These are phyloP conservation scores for Saksenaea oblongispora DNA, from an alignment of 371 early-diverging fungal species.

Conservation along the genomic window DNA sequence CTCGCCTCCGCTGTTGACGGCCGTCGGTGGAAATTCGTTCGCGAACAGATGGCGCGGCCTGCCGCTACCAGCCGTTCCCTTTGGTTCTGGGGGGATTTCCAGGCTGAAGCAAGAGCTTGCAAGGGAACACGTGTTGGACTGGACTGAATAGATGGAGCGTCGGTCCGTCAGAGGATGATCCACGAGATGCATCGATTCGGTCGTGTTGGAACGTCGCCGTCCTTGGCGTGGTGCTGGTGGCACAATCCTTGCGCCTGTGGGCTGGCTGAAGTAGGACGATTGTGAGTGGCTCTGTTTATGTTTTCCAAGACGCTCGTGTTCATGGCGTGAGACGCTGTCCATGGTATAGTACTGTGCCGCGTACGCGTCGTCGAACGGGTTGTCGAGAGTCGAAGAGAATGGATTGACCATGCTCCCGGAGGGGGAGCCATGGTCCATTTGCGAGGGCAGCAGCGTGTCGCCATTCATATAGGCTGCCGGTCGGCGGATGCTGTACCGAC, in stretches of 20 bases:
- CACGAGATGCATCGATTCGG: not conserved
- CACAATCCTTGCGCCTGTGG: slow-evolving; percentile 9
- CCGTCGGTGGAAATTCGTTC: not conserved
- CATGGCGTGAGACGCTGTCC: not conserved
- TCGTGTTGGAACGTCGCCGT: slow-evolving; percentile 6
- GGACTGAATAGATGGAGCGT: slow-evolving; percentile 25
- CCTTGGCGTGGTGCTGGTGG: not conserved
- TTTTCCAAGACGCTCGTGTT: slow-evolving; percentile 5
- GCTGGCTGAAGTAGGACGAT: slow-evolving; percentile 24
- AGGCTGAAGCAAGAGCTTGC: slow-evolving; percentile 33
- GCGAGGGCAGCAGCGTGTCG: not conserved
- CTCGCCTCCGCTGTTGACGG: slow-evolving; percentile 12
- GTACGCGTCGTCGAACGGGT: slow-evolving; percentile 44
- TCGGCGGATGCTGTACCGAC: slow-evolving; percentile 8
- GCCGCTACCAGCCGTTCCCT: not conserved
- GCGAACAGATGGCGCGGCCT: not conserved
- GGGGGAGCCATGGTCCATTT: not conserved
- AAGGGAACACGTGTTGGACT: slow-evolving; percentile 33
- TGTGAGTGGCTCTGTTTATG: slow-evolving; percentile 38
- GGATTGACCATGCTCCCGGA: slow-evolving; percentile 10
- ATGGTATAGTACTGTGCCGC: slow-evolving; percentile 7
- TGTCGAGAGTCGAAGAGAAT: slow-evolving; percentile 22
- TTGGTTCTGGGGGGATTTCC: slow-evolving; percentile 13
- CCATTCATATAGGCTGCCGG: not conserved
- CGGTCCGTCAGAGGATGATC: slow-evolving; percentile 10